A percentile compares a stretch with the other conserved stretches of the same genome.
Conservation (phyloP, 2,329 filamentous ascomycete genomes). For the Clathrospora elynae region DNA sequence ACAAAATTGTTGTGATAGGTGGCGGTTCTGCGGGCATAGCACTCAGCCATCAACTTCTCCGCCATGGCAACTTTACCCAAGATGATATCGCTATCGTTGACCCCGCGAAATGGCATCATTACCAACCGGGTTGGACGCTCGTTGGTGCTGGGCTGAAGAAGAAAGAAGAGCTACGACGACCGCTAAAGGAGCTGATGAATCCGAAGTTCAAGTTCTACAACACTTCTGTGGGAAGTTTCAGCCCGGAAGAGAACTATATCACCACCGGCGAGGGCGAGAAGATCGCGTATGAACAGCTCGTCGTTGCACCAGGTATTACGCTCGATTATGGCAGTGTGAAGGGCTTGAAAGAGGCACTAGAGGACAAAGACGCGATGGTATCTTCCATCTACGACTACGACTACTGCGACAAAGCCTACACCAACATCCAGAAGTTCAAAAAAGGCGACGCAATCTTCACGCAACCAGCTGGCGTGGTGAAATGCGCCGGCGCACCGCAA, state of each 20-base stretch:
- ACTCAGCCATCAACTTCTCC: constrained; percentile 70
- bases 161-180: constrained; percentile 62
- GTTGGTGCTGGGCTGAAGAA: constrained; percentile 69
- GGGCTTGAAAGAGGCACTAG: constrained; percentile 45
- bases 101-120: constrained; percentile 67
- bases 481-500: constrained; percentile 50
- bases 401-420: constrained; percentile 46
- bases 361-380: constrained; percentile 41
- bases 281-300: constrained; percentile 66
- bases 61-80: constrained; percentile 59
- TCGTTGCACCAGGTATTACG: constrained; percentile 60
- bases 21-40: constrained; percentile 69
- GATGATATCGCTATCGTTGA: constrained; percentile 70
- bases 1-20: constrained; percentile 70
- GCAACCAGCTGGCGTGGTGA: constrained; percentile 48
- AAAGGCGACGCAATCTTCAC: constrained; percentile 48
- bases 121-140: constrained; percentile 72
- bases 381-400: constrained; percentile 49
- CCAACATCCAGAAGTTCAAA: constrained; percentile 38
- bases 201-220: constrained; percentile 67
- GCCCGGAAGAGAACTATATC: constrained; percentile 62
- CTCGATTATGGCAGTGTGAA: constrained; percentile 40
- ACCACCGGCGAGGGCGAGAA: constrained; percentile 61
- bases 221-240: constrained; percentile 56
- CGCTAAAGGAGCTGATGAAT: constrained; percentile 60